Evolutionary conservation across 345 rosid species (phyloP), one percentile per base, ranked within the genome.

Genomic region (Aquilaria sinensis): DNA sequence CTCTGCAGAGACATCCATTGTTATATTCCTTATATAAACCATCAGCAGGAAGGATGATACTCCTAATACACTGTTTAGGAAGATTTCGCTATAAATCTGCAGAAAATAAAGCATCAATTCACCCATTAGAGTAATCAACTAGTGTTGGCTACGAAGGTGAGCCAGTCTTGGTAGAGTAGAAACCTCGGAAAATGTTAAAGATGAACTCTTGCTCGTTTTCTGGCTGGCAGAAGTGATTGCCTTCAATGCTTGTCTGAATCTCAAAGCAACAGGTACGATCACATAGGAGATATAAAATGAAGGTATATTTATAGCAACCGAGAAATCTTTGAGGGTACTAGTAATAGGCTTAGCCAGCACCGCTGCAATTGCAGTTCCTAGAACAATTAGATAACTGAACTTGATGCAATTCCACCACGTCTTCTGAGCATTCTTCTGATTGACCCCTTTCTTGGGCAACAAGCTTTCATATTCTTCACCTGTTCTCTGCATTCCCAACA

Each of bases 101-200:
- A 67, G 0, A 57, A 1, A 1, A 57, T 15, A 10, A 23, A 14
- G 43, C 43, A 37, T 9, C 43, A 3, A 37, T 9, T 5, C 7
- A 2, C 43, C 5, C 43, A 37, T 37, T 37, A 37, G 2, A 9
- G 43, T 5, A 4, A 37, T 3, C 8, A 61, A 45, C 12, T 5
- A 45, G 51, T 5, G 8, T 37, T 5, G 7, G 8, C 43, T 37
- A 37, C 8, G 1, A 37, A 3, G 43, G 7, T 37, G 43, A 37
- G 23, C 23, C 23, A 23, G 23, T 23, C 23, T 23, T 23, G 23
- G 23, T 23, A 37, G 62, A 47, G 46, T 63, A 29, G 14, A 6
- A 54, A 83, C 84, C 84, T 77, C 77, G 4, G 81, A 61, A 61
- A 83, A 66, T 15, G 84, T 67, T 34, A 76, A 61, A 60, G 87